phyloP scores from a whole-genome alignment of 371 early-diverging fungal species.

The Rhizomucor pusillus region DNA sequence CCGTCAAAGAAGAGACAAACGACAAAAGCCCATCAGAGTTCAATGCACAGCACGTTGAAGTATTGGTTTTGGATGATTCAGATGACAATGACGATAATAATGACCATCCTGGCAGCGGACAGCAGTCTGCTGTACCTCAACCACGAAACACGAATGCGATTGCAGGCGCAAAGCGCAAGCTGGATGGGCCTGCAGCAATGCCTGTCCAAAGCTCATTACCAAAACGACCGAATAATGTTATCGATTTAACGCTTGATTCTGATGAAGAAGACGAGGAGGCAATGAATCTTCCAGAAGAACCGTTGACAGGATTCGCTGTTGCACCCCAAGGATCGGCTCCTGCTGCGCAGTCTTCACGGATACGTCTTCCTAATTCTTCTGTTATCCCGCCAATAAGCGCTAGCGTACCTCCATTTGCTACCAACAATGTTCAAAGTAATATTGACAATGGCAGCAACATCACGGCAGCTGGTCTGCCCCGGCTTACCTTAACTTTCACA shows the following conservation, averaged over 20 bases:
- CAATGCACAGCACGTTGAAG: too few relatives aligned
- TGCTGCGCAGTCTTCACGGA: too few relatives aligned
- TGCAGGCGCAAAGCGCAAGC: not conserved
- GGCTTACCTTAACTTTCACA: too few relatives aligned
- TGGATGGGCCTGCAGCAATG: slow-evolving; percentile 7
- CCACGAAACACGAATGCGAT: not conserved
- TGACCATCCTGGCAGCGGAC: not conserved
- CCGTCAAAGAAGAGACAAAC: slow-evolving; percentile 7
- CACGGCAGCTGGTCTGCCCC: too few relatives aligned
- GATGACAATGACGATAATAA: slow-evolving; percentile 20
- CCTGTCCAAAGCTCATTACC: slow-evolving; percentile 5
- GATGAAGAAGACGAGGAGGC: slow-evolving; percentile 47
- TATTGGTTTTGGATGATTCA: slow-evolving; percentile 14
- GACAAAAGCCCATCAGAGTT: slow-evolving; percentile 14
- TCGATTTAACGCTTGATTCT: slow-evolving; percentile 65
- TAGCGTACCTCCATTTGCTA: not conserved
- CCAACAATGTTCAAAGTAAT: too few relatives aligned
- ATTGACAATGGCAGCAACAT: too few relatives aligned
- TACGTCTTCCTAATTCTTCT: too few relatives aligned
- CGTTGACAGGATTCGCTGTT: not conserved
- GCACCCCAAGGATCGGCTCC: too few relatives aligned
- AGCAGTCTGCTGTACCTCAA: not conserved
- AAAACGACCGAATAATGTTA: slow-evolving; percentile 27
- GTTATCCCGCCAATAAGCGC: not conserved
- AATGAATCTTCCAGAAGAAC: slow-evolving; percentile 1